Evolutionary conservation across 192 early-diverging fungal genomes (phyloP), one percentile per base, ranked within the genome.

Genomic region (Pilaira anomala): DNA sequence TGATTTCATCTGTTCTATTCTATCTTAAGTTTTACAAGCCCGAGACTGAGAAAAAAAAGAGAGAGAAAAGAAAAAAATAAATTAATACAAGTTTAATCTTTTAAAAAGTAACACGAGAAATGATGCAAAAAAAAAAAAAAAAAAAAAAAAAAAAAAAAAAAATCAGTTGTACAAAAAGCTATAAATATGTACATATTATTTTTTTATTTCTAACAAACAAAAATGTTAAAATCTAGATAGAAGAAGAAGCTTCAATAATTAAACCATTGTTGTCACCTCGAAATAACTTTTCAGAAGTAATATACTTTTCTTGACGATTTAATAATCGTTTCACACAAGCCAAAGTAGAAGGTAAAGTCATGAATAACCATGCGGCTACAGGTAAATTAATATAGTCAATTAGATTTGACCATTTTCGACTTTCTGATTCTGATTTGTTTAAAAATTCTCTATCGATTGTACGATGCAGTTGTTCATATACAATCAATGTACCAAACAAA

Each of bases 291-390:
- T 46, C 44, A 18, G 44, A 46, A 13, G 44, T 46, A 19, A 46
- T 46, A 19, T 46, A 46, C 44, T 46, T 46, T 46, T 46, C 44
- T 46, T 46, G 44, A 18, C 44, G 13, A 13, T 46, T 46, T 19
- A 46, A 46, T 46, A 46, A 4, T 46, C 77, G 60, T 54, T 76
- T 78, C 6, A 78, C 28, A 42, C 77, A 78, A 14, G 74, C 77
- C 65, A 76, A 45, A 25, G 77, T 78, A 29, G 70, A 73, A 30
- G 79, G 79, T 11, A 81, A 63, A 30, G 79, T 81, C 75, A 81
- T 72, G 40, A 79, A 81, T 30, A 81, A 42, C 74, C 74, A 78
- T 22, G 79, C 79, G 19, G 69, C 67, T 14, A 81, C 57, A 30
- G 79, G 79, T 12, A 78, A 52, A 39, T 48, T 76, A 12, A 58